Conservation (phyloP, 768 basidiomycete species). For the Suillus bovinus region DNA sequence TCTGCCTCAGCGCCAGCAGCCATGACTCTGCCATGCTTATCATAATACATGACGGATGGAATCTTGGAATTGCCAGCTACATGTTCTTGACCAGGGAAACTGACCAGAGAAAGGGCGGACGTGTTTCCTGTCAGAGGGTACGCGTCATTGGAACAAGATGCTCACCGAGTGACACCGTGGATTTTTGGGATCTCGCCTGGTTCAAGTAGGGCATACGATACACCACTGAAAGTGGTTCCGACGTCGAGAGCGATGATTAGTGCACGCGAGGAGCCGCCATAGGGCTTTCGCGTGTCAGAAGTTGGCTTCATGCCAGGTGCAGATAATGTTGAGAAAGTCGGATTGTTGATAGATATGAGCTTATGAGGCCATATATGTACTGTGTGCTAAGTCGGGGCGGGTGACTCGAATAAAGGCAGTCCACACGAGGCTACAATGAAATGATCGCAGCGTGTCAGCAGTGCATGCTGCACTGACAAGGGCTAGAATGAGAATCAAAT, state of each 20-base stretch:
- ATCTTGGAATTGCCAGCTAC: conserved; percentile 85
- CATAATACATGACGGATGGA: conserved; percentile 76
- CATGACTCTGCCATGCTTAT: conserved; percentile 61
- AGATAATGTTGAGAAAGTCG: conserved; percentile 10
- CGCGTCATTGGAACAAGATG: conserved; percentile 3
- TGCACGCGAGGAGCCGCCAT: conserved; percentile 59
- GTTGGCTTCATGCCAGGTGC: conserved; percentile 46
- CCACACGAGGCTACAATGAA: conserved; percentile 12
- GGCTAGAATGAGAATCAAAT: conserved; percentile 2
- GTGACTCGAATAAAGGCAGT: conserved; percentile 12
- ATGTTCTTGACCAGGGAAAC: conserved; percentile 85
- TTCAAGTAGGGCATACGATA: conserved; percentile 81
- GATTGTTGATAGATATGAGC: conserved; percentile 3
- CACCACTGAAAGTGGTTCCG: conserved; percentile 82
- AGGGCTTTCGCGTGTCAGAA: conserved; percentile 73
- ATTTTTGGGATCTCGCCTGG: conserved; percentile 83
- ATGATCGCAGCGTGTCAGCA: not conserved
- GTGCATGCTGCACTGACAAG: not conserved
- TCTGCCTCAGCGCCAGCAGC: conserved; percentile 82
- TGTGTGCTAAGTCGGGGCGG: conserved; percentile 1
- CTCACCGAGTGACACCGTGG: conserved; percentile 75
- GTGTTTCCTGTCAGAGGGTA: not conserved
- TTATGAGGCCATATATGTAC: conserved; percentile 15
- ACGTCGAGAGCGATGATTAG: conserved; percentile 81
- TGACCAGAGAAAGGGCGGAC: conserved; percentile 30